Evolutionary conservation across 164 flowering plant genomes (phyloP).

Genomic region (grape (Vitis vinifera)): DNA sequence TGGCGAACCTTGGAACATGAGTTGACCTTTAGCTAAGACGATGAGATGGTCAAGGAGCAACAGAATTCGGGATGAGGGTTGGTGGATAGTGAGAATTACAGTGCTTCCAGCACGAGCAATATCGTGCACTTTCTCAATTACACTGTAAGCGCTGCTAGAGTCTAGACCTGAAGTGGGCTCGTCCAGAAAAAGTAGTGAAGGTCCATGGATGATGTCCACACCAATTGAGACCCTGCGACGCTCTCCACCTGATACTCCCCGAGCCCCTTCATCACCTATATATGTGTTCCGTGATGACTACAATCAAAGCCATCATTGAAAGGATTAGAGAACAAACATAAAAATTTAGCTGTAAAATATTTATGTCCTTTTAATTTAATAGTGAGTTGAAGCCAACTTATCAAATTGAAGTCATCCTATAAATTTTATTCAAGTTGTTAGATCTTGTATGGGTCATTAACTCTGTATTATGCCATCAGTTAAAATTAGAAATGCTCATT

Average conservation of each 20-base stretch:
- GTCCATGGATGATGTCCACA: slow-evolving; percentile 76
- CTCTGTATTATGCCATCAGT: no score
- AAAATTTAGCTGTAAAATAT: neutral
- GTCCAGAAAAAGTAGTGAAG: slow-evolving; percentile 62
- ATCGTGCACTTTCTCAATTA: slow-evolving; percentile 61
- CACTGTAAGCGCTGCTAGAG: slow-evolving; percentile 75
- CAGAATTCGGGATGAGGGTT: slow-evolving; percentile 63
- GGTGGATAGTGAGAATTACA: slow-evolving; percentile 76
- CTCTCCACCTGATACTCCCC: slow-evolving; percentile 84
- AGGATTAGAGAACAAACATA: neutral
- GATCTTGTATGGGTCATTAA: no score
- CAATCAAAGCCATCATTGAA: neutral
- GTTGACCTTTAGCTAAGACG: slow-evolving; percentile 62
- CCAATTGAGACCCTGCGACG: slow-evolving; percentile 73
- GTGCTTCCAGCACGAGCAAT: slow-evolving; percentile 75
- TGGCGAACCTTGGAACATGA: slow-evolving; percentile 72
- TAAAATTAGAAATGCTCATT: no score
- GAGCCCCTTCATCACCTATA: slow-evolving; percentile 71
- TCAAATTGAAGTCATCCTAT: no score
- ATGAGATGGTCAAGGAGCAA: slow-evolving; percentile 64
- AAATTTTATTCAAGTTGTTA: no score
- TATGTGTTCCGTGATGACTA: slow-evolving; percentile 63
- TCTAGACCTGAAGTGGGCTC: slow-evolving; percentile 81
- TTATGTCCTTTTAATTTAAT: no score
- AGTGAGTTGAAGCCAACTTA: no score